Evolutionary conservation across 2,329 filamentous ascomycete genomes (phyloP), one percentile per base, ranked within the genome.

Genomic region (Fusarium dlaminii): DNA sequence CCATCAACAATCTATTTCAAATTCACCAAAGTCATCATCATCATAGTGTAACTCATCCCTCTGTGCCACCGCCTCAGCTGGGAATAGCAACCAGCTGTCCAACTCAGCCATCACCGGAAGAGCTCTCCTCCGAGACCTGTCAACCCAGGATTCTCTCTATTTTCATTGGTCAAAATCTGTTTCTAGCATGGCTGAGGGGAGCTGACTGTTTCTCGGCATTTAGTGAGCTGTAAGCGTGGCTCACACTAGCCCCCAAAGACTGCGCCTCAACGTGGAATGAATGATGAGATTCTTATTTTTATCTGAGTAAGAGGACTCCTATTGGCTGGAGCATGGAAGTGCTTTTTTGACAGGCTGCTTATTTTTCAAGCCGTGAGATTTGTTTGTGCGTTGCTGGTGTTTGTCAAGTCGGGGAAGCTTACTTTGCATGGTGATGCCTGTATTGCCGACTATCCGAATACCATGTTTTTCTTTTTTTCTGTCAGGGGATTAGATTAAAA

Each of bases 1-100:
- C 10, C 5, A 32, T n/a, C 37, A n/a, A 1, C 9, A 52, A 29
- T 24, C 5, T 11, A 12, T 45, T 57, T 32, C 24, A 46, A 34
- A 36, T 36, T n/a, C 18, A 24, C 15, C 18, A 30, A 24, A 46
- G 17, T 22, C 29, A 62, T 52, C 69, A 40, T 40, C 43, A 51
- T n/a, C 27, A 22, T 30, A 52, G 22, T 29, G 34, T 43, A 55
- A 51, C 66, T 55, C 43, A 42, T 37, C 46, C 36, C 46, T 32
- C 59, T 54, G 52, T 56, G 66, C 30, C 67, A 63, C 56, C 59
- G 51, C 68, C 54, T 56, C 60, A 49, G 29, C 62, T 71, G 67
- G 58, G 59, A 72, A 74, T 74, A 74, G 72, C 29, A 72, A 68
- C 68, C 18, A n/a, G 49, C 22, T 49, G 62, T 36, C 63, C 58